Evolutionary conservation across 768 basidiomycete genomes (phyloP), one percentile per base, ranked within the genome.

Genomic region (Tricholoma sp.): DNA sequence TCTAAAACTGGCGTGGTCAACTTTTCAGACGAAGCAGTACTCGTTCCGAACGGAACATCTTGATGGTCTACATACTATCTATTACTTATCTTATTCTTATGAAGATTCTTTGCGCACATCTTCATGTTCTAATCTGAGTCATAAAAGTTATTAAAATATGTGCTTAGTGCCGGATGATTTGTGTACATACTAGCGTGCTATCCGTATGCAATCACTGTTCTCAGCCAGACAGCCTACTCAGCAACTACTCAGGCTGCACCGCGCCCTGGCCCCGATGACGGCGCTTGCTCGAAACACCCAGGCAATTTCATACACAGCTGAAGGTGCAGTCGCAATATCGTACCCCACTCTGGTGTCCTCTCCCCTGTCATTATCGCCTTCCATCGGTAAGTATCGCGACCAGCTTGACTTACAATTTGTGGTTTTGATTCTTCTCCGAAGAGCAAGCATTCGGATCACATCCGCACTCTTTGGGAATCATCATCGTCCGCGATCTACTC

Each of bases 381-480:
- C 85, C 18, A 91, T 96, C 57, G 84, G 89, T 85, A 57, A 74
- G 58, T 18, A 4, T 18, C 8, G 27, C 5, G 27, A 31, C 27
- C 29, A 27, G 29, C 27, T 49, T 16, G 16, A 18, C 27, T 50
- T 31, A n/a, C n/a, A 50, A 27, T 12, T 32, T 1, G 11, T 24
- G 16, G n/a, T 14, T 34, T 19, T 51, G 14, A 14, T 12, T n/a
- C 18, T 31, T n/a, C 24, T n/a, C 41, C 46, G 51, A 61, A 91
- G 89, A 87, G 63, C 78, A 83, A 62, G 94, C 90, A 3, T 96
- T 96, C 65, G 94, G 93, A 19, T 91, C 90, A 10, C 76, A 83
- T 57, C 80, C 88, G 7, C 74, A 84, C 52, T 86, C 84, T 46
- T 75, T 95, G 52, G 94, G 94, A 1, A 86, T 97, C 60, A 79